phyloP scores from a whole-genome alignment of 495 filamentous ascomycete species.

The Immersiella caudata region DNA sequence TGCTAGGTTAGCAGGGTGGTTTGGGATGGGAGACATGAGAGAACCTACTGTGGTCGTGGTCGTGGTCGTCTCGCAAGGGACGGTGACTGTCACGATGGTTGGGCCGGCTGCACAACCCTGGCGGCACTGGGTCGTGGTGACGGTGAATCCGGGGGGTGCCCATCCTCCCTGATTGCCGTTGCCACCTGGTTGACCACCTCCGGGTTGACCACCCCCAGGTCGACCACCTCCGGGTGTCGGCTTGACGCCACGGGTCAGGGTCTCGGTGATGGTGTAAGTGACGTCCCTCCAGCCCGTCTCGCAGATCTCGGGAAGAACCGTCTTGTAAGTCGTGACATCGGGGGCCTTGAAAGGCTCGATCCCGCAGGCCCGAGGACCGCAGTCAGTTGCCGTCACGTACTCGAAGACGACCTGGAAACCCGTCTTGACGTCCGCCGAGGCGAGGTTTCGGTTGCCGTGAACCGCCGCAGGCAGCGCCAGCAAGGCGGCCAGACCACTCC shows the following conservation, averaged over 20 bases:
- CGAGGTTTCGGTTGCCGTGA: neutral
- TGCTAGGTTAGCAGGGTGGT: neutral
- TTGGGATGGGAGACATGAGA: neutral
- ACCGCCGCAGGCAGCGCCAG: neutral
- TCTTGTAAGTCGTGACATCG: slow-evolving; percentile 2
- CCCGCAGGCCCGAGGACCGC: neutral
- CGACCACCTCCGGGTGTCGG: too few relatives aligned
- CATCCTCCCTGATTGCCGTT: neutral
- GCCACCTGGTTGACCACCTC: too few relatives aligned
- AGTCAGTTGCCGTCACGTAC: slow-evolving; percentile 10
- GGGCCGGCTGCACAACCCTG: neutral
- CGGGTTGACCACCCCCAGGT: too few relatives aligned
- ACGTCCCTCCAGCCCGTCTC: slow-evolving; percentile 9
- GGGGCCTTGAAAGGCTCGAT: neutral
- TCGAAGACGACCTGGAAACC: slow-evolving; percentile 8
- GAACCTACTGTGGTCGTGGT: neutral
- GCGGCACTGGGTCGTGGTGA: slow-evolving; percentile 7
- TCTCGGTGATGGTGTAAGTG: slow-evolving; percentile 4
- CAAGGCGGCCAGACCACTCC: neutral
- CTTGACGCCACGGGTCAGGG: neutral
- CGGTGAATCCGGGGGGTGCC: neutral
- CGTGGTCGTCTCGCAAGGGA: neutral
- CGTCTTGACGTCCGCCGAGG: slow-evolving; percentile 1
- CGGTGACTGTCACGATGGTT: slow-evolving; percentile 1
- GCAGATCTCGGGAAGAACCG: slow-evolving; percentile 13